Conservation (phyloP, 345 rosid species). For the Euphorbia tirucalli region DNA sequence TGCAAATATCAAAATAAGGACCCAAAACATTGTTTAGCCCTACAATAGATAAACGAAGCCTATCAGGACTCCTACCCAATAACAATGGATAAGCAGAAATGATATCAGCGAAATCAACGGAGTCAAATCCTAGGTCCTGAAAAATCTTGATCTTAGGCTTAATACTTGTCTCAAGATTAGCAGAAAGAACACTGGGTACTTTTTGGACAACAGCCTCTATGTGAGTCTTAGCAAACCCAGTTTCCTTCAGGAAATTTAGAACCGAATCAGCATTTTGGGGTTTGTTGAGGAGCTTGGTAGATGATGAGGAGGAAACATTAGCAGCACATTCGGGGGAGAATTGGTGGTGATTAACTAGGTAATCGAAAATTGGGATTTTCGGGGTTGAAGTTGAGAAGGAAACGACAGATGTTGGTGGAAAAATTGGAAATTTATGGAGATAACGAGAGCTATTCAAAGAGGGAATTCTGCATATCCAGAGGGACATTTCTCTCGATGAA, state of each 20-base stretch:
- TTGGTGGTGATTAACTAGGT: background rate
- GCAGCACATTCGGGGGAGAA: background rate
- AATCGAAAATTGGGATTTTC: background rate
- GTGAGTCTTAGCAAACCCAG: background rate
- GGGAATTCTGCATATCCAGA: background rate
- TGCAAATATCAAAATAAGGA: background rate
- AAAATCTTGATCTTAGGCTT: background rate
- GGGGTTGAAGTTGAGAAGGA: background rate
- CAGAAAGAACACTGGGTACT: background rate
- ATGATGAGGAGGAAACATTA: background rate
- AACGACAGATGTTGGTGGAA: background rate
- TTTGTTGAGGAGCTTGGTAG: background rate
- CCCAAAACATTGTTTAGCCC: background rate
- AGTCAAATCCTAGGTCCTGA: background rate
- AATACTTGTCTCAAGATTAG: background rate
- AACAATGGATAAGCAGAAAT: background rate
- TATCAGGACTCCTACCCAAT: background rate
- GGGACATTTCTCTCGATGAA: background rate
- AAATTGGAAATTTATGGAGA: background rate
- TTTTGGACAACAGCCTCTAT: background rate
- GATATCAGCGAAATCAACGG: background rate
- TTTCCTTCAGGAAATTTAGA: background rate
- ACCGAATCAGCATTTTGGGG: background rate
- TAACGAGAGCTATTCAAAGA: background rate
- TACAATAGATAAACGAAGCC: background rate